Base-by-base conservation (phyloP, 805 yeast species). In the Blastobotrys chiropterorum region DNA sequence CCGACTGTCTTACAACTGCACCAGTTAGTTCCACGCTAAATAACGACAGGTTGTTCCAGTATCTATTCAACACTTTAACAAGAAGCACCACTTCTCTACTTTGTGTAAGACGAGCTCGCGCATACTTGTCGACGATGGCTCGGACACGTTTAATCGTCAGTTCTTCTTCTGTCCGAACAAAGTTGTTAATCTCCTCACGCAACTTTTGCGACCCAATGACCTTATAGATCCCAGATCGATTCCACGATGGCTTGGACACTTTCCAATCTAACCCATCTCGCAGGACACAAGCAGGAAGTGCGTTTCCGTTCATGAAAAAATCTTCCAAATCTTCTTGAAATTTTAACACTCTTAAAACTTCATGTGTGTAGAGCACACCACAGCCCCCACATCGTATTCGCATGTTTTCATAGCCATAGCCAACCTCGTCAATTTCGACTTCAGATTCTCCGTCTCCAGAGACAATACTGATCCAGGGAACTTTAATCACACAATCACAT, bases 1-100 rank as follows among this genome's bases (percentile, higher is more conserved):
- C 16, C 20, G 55, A 34, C 47, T 59, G 61, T 2, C 59, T 57
- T 3, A 51, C 17, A 3, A 58, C 57, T 2, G 60, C 61, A 1
- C 50, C 54, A 13, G 49, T 43, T 6, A 59, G 49, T 39, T 59
- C 52, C 14, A 47, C 38, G 4, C 48, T 20, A 26, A 56, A 59
- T 22, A 34, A 17, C 2, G 59, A 47, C 8, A 48, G 34, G 34
- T 57, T 59, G 41, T 50, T 48, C 49, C 54, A 53, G 38, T 59
- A 59, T 3, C 51, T 31, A 16, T 6, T 19, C 45, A 42, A 14
- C 26, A 42, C n/a, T 4, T 17, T 26, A 6, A 26, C 34, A 26
- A 26, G 34, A 11, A 26, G 34, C 8, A 26, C 34, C 5, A 26
- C 34, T 26, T 26, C 34, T 11, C 34, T 26, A 26, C 34, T 26